A percentile compares a stretch with the other conserved stretches of the same genome.
phyloP scores from a whole-genome alignment of 2,329 filamentous ascomycete species.

The Thelonectria discophora region DNA sequence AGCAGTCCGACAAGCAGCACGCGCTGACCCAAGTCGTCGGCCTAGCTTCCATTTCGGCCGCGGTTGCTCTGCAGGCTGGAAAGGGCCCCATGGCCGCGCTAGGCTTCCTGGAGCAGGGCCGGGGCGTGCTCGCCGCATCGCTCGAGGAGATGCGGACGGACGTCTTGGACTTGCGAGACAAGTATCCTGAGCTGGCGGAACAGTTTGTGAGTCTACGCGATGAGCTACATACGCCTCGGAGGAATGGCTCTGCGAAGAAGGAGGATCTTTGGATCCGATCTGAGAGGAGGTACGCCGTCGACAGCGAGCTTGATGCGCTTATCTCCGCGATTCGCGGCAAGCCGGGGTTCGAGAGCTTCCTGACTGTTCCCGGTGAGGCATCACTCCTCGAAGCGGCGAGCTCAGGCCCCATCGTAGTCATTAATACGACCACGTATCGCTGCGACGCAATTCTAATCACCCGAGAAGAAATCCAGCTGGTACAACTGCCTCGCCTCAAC shows the following conservation, averaged over 20 bases:
- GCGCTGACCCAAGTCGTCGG: neutral
- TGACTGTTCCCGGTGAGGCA: conserved; percentile 25
- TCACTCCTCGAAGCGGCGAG: conserved; percentile 2
- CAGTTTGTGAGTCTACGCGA: neutral
- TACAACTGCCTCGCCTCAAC: neutral
- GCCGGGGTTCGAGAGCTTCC: conserved; percentile 40
- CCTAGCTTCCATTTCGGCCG: neutral
- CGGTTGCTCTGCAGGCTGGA: neutral
- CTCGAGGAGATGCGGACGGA: neutral
- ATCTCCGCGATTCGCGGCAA: neutral
- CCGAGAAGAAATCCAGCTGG: neutral
- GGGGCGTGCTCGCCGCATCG: conserved; percentile 1
- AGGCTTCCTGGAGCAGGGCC: neutral
- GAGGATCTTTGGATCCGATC: no score
- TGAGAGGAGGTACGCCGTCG: no score
- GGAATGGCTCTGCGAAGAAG: no score
- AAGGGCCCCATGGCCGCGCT: neutral
- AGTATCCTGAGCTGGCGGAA: neutral
- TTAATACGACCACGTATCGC: conserved; percentile 1
- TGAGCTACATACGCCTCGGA: neutral
- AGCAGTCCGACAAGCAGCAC: conserved; percentile 1
- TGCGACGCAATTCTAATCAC: conserved; percentile 13
- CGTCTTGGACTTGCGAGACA: neutral
- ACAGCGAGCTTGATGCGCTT: neutral
- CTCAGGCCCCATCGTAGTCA: conserved; percentile 5